Conservation (phyloP, 2,329 filamentous ascomycete genomes). For the Aureobasidium sp. region DNA sequence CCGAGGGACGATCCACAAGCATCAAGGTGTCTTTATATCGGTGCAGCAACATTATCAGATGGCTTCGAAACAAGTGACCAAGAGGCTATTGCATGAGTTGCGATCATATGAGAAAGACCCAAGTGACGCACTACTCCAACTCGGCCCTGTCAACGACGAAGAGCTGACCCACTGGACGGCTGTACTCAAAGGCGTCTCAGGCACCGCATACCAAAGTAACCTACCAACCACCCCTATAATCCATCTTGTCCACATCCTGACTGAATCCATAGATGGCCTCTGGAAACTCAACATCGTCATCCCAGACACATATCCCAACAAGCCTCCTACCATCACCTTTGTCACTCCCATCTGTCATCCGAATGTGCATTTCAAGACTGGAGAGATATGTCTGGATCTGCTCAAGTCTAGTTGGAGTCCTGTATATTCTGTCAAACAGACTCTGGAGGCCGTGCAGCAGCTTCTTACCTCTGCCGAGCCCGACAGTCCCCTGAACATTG, state of each 20-base stretch:
- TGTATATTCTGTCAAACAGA: slow-evolving; percentile 70
- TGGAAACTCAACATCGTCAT: slow-evolving; percentile 77
- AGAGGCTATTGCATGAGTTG: slow-evolving; percentile 55
- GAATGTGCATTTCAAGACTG: slow-evolving; percentile 65
- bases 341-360: slow-evolving; percentile 78
- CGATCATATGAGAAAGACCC: slow-evolving; percentile 48
- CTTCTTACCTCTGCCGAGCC: slow-evolving; percentile 60
- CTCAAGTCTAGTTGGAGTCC: slow-evolving; percentile 72
- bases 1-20: not conserved
- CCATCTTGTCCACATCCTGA: not conserved
- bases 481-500: slow-evolving; percentile 71
- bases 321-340: slow-evolving; percentile 71
- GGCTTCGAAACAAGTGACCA: slow-evolving; percentile 29
- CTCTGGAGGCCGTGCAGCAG: slow-evolving; percentile 63
- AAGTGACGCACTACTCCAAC: slow-evolving; percentile 47
- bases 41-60: not conserved
- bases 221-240: not conserved
- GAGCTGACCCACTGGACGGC: slow-evolving; percentile 53
- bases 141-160: slow-evolving; percentile 49
- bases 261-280: slow-evolving; percentile 49
- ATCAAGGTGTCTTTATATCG: not conserved
- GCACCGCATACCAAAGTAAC: slow-evolving; percentile 53
- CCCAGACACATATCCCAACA: slow-evolving; percentile 68
- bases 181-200: slow-evolving; percentile 50
- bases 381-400: slow-evolving; percentile 91